Conservation (phyloP, 108 stramenopile genomes). For the Nitzschia inconspicua region DNA sequence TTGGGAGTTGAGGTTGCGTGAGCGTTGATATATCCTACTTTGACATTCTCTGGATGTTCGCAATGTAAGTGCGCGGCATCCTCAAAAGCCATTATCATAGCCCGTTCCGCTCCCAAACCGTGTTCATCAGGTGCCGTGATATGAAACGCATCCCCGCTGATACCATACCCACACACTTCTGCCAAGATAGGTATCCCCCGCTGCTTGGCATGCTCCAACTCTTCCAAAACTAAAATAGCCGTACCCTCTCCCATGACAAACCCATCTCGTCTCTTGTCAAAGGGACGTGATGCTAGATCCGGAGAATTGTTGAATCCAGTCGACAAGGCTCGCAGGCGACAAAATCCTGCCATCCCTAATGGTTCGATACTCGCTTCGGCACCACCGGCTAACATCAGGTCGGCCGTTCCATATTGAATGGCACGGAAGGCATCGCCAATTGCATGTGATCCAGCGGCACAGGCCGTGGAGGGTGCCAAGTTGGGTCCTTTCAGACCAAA, state of each 20-base stretch:
- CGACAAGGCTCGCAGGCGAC: conserved; percentile 83
- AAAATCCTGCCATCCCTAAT: conserved; percentile 88
- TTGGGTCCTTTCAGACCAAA: conserved; percentile 83
- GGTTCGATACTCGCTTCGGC: conserved; percentile 93
- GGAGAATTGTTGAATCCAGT: conserved; percentile 53
- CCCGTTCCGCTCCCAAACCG: conserved; percentile 78
- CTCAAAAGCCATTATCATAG: conserved; percentile 81
- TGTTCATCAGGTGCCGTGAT: conserved; percentile 84
- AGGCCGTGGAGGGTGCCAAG: conserved; percentile 83
- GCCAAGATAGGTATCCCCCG: conserved; percentile 68
- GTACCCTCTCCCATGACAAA: conserved; percentile 96
- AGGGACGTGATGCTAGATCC: conserved; percentile 71
- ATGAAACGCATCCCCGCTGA: conserved; percentile 88
- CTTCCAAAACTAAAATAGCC: conserved; percentile 89
- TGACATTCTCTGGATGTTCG: background rate
- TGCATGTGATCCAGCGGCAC: conserved; percentile 92
- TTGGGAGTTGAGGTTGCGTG: conserved; percentile 97
- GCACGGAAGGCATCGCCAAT: conserved; percentile 91
- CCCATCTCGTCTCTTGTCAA: conserved; percentile 83
- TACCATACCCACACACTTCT: conserved; percentile 68
- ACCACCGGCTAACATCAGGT: conserved; percentile 94
- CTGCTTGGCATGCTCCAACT: conserved; percentile 68
- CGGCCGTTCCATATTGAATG: conserved; percentile 80
- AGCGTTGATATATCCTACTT: conserved; percentile 91
- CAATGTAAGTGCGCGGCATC: background rate